phyloP scores from a whole-genome alignment of 2,329 filamentous ascomycete genomes.

The Aureobasidium sp. region DNA sequence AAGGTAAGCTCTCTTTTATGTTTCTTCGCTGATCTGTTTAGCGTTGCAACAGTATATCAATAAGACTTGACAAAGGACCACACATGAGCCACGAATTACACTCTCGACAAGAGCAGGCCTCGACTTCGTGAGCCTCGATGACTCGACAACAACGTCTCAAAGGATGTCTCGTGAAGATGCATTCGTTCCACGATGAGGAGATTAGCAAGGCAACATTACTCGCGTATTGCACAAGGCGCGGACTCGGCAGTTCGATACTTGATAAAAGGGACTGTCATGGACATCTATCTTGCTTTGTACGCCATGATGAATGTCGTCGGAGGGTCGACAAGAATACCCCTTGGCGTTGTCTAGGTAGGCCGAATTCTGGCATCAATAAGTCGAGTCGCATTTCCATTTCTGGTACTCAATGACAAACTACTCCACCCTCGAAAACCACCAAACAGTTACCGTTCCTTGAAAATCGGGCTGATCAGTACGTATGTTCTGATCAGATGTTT shows the following conservation, averaged over 20 bases:
- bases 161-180: background rate
- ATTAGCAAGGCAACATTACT: conserved; percentile 1
- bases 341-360: background rate
- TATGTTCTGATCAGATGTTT: background rate
- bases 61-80: background rate
- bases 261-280: background rate
- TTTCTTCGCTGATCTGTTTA: background rate
- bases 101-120: background rate
- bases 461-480: background rate
- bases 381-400: background rate
- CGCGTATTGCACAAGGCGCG: background rate
- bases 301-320: background rate
- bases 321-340: background rate
- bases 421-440: background rate
- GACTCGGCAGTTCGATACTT: background rate
- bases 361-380: background rate
- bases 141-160: background rate
- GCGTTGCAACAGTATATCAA: background rate
- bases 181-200: background rate
- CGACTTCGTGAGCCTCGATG: background rate
- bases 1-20: background rate
- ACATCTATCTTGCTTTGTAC: background rate
- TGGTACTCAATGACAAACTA: background rate
- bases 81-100: background rate
- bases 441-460: background rate